Evolutionary conservation across 352 stramenopile genomes (phyloP).

Genomic region (Phytopythium mirpurense): DNA sequence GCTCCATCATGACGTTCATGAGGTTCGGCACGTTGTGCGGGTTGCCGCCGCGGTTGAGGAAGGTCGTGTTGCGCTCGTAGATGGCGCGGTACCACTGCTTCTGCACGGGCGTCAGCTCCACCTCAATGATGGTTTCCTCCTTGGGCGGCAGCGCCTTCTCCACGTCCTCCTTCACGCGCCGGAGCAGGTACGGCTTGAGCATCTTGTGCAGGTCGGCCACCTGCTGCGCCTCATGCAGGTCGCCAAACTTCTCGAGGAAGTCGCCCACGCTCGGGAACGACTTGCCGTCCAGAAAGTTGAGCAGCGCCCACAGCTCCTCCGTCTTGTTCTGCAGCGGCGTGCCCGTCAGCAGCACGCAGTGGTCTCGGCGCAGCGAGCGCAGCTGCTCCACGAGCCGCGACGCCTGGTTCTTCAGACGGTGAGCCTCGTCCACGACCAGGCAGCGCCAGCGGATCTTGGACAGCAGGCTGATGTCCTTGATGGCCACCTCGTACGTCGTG

Average conservation of each 20-base stretch:
- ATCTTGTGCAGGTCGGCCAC: constrained; percentile 89
- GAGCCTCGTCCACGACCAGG: constrained; percentile 87
- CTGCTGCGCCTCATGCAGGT: constrained; percentile 81
- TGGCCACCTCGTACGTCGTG: constrained; percentile 89
- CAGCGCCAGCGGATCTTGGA: constrained; percentile 93
- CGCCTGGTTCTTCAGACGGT: constrained; percentile 85
- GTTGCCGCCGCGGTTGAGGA: constrained; percentile 79
- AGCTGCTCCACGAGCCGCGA: constrained; percentile 86
- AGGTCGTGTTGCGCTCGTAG: constrained; percentile 97
- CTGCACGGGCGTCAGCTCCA: constrained; percentile 87
- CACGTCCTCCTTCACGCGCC: constrained; percentile 88
- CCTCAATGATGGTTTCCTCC: constrained; percentile 89
- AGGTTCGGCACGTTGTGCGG: constrained; percentile 84
- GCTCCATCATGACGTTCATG: constrained; percentile 92
- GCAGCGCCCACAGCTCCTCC: constrained; percentile 98
- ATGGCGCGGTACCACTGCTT: constrained; percentile 90
- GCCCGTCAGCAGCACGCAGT: constrained; percentile 83
- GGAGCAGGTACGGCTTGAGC: constrained; percentile 86
- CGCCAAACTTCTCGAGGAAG: constrained; percentile 93
- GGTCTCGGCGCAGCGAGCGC: constrained; percentile 67
- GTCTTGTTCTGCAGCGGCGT: constrained; percentile 97
- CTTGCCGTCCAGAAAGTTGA: constrained; percentile 97
- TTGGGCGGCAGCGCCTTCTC: constrained; percentile 87
- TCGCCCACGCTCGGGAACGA: constrained; percentile 91
- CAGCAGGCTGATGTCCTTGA: constrained; percentile 90